A percentile compares a stretch with the other conserved stretches of the same genome.
These are phyloP conservation scores for Metschnikowia anglica DNA, from an alignment of 805 yeast species.

Conservation along the genomic window DNA sequence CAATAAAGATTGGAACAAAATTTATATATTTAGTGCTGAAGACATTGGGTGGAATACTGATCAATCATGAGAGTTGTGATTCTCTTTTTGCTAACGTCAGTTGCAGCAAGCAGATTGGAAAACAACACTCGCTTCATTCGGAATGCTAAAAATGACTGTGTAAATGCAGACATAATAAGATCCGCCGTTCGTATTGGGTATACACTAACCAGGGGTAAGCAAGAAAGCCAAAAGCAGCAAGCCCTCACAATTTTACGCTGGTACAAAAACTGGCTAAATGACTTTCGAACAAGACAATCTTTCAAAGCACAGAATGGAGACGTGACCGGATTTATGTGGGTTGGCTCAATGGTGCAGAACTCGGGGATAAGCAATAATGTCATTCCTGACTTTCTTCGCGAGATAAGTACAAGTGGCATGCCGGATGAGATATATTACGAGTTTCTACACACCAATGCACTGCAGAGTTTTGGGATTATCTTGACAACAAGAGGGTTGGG, in stretches of 20 bases:
- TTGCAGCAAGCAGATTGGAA: too few relatives aligned
- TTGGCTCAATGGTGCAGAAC: slow-evolving; percentile 1
- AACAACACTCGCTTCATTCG: too few relatives aligned
- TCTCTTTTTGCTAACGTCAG: too few relatives aligned
- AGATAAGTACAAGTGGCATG: not conserved
- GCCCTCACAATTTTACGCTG: not conserved
- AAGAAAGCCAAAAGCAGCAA: not conserved
- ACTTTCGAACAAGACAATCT: not conserved
- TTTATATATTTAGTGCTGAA: too few relatives aligned
- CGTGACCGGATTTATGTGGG: not conserved
- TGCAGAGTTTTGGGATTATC: slow-evolving; percentile 2
- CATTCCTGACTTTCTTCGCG: not conserved
- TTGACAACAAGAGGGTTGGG: not conserved
- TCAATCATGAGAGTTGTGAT: too few relatives aligned
- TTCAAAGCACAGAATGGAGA: not conserved
- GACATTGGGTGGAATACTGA: too few relatives aligned
- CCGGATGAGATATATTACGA: slow-evolving; percentile 2
- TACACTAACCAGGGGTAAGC: not conserved
- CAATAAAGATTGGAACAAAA: too few relatives aligned
- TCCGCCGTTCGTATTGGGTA: not conserved
- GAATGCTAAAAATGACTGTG: not conserved
- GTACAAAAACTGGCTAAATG: slow-evolving; percentile 1
- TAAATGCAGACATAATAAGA: not conserved
- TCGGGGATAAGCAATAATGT: slow-evolving; percentile 1
- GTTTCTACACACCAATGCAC: not conserved